These are phyloP conservation scores for Agrocybe pediades DNA, from an alignment of 768 basidiomycete genomes.

Conservation along the genomic window DNA sequence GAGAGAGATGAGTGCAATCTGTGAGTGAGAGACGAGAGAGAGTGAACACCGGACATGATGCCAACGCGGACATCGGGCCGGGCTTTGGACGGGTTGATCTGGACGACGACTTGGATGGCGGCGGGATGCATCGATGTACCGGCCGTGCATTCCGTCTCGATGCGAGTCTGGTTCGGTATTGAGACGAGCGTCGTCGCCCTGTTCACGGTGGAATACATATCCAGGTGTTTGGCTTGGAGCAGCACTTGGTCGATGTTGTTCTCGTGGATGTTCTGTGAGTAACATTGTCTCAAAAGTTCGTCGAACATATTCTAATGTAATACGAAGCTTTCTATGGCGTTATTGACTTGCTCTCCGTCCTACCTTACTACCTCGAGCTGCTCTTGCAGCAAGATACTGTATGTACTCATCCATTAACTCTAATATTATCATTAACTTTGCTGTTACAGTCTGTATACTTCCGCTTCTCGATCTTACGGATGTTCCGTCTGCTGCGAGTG, in stretches of 20 bases:
- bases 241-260: constrained; percentile 59
- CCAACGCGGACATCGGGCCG: too few species aligned
- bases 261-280: constrained; percentile 70
- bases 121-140: too few species aligned
- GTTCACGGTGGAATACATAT: constrained; percentile 85
- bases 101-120: too few species aligned
- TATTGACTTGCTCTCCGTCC: constrained; percentile 81
- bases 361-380: constrained; percentile 90
- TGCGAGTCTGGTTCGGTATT: constrained; percentile 80
- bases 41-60: too few species aligned
- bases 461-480: constrained; percentile 87
- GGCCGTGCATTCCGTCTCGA: constrained; percentile 67
- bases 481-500: constrained; percentile 86
- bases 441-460: constrained; percentile 79
- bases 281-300: neutral
- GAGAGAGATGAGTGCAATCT: too few species aligned
- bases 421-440: neutral
- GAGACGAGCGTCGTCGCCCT: constrained; percentile 84
- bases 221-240: constrained; percentile 76
- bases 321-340: constrained; percentile 75
- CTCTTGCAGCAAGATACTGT: constrained; percentile 85
- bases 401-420: constrained; percentile 2
- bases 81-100: too few species aligned
- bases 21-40: too few species aligned
- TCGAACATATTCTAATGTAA: too few species aligned